Evolutionary conservation across 2,329 filamentous ascomycete genomes (phyloP).

Genomic region (Pseudogymnoascus sp.): DNA sequence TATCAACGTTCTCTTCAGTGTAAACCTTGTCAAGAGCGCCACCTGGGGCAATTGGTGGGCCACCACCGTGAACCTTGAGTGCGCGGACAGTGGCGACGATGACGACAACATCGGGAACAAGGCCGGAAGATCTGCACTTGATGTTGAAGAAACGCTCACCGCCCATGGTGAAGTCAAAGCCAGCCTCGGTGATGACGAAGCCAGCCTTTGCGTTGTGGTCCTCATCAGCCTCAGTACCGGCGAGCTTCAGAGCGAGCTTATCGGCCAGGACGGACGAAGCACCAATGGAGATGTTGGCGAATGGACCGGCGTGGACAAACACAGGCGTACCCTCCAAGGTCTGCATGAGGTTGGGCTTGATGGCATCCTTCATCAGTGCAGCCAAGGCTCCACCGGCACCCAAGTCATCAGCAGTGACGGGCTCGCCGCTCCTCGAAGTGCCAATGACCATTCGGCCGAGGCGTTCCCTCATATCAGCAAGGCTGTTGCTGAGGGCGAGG

Average conservation of each 20-base stretch:
- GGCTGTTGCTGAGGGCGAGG: slow-evolving; percentile 79
- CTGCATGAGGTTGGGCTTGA: slow-evolving; percentile 99
- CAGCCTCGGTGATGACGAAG: slow-evolving; percentile 92
- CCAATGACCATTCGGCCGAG: slow-evolving; percentile 94
- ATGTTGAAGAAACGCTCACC: slow-evolving; percentile 99
- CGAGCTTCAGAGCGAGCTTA: slow-evolving; percentile 90
- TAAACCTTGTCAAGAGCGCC: slow-evolving; percentile 81
- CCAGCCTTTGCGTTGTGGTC: slow-evolving; percentile 74
- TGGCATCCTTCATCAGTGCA: slow-evolving; percentile 93
- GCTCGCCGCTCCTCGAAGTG: slow-evolving; percentile 74
- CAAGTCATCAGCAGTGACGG: slow-evolving; percentile 92
- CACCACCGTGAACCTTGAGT: slow-evolving; percentile 93
- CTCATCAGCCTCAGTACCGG: slow-evolving; percentile 88
- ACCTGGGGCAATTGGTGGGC: slow-evolving; percentile 85
- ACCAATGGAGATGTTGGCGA: slow-evolving; percentile 97
- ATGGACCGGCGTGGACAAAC: slow-evolving; percentile 94
- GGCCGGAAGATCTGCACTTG: slow-evolving; percentile 91
- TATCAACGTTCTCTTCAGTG: slow-evolving; percentile 84
- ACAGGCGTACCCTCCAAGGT: slow-evolving; percentile 94
- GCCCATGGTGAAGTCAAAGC: slow-evolving; percentile 99
- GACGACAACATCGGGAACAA: slow-evolving; percentile 87
- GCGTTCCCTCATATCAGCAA: slow-evolving; percentile 84
- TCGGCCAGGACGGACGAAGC: slow-evolving; percentile 93
- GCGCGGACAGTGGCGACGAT: slow-evolving; percentile 93
- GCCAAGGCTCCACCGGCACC: slow-evolving; percentile 87